Percentiles rank a stretch among this genome's conserved stretches.
These are phyloP conservation scores for Aspergillus costaricaensis DNA, from an alignment of 2,329 filamentous ascomycete species.

Conservation along the genomic window DNA sequence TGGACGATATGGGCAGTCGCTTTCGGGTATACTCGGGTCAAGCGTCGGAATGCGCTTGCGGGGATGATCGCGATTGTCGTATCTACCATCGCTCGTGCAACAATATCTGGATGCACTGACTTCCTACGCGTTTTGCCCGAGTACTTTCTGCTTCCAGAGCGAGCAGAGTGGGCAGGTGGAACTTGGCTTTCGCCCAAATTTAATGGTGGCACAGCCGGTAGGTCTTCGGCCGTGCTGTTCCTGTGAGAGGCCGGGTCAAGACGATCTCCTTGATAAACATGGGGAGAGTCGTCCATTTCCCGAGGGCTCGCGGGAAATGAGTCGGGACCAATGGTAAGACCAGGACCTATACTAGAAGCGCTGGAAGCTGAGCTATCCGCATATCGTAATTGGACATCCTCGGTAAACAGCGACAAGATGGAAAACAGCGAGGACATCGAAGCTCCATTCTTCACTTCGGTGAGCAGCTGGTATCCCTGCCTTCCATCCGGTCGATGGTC, in stretches of 20 bases:
- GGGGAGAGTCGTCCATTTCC: conserved; percentile 31
- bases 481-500: conserved; percentile 62
- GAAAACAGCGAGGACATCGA: conserved; percentile 99
- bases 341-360: conserved; percentile 35
- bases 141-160: conserved; percentile 21
- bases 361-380: conserved; percentile 56
- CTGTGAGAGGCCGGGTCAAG: conserved; percentile 22
- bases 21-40: conserved; percentile 93
- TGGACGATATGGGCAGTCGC: conserved; percentile 97
- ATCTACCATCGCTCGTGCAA: conserved; percentile 92
- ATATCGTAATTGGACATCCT: conserved; percentile 79
- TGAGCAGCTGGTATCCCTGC: conserved; percentile 90
- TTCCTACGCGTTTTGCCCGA: conserved; percentile 48
- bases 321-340: conserved; percentile 36
- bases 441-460: conserved; percentile 95
- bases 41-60: conserved; percentile 86
- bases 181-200: conserved; percentile 60
- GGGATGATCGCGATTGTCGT: conserved; percentile 99
- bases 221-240: conserved; percentile 32
- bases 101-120: conserved; percentile 93
- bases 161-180: conserved; percentile 31
- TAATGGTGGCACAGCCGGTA: conserved; percentile 72
- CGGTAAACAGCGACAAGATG: conserved; percentile 93
- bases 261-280: conserved; percentile 22
- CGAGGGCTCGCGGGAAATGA: conserved; percentile 44